Percentiles rank a stretch among this genome's conserved stretches.
These are phyloP conservation scores for Paspalum vaginatum DNA, from an alignment of 176 grass and related monocot species.

Conservation along the genomic window DNA sequence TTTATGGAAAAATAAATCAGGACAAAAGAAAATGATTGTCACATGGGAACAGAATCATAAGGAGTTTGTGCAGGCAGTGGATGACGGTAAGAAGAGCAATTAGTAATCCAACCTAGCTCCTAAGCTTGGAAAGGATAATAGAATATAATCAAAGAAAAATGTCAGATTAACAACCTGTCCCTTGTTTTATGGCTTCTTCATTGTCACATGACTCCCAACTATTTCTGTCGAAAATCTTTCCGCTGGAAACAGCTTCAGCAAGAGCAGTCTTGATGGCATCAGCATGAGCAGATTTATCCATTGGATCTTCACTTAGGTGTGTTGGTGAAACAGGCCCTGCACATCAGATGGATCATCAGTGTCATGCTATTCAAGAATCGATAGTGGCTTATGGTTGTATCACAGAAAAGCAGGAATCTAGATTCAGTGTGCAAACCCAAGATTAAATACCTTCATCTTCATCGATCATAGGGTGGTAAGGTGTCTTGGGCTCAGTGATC, in stretches of 20 bases:
- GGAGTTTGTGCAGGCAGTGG: background rate
- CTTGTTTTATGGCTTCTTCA: slow-evolving; percentile 50
- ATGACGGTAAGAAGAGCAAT: background rate
- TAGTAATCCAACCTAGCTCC: background rate
- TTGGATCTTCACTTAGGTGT: slow-evolving; percentile 23
- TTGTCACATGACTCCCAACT: slow-evolving; percentile 66
- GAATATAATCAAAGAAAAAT: background rate
- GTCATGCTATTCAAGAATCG: background rate
- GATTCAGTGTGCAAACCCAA: background rate
- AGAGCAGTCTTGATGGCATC: slow-evolving; percentile 66
- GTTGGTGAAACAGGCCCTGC: slow-evolving; percentile 39
- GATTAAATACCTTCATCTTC: slow-evolving; percentile 68
- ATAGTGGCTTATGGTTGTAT: background rate
- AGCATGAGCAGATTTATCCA: slow-evolving; percentile 64
- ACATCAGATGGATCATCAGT: slow-evolving; percentile 43
- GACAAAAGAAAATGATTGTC: background rate
- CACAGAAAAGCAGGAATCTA: background rate
- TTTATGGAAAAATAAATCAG: slow-evolving; percentile 5
- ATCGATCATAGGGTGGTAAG: slow-evolving; percentile 69
- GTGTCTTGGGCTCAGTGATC: slow-evolving; percentile 90
- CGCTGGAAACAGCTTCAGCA: slow-evolving; percentile 75
- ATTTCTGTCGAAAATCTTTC: slow-evolving; percentile 38
- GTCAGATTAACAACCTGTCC: slow-evolving; percentile 50
- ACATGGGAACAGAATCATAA: background rate
- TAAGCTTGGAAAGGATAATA: background rate